Conservation (phyloP, 495 filamentous ascomycete species). For the Penicillium desertorum region DNA sequence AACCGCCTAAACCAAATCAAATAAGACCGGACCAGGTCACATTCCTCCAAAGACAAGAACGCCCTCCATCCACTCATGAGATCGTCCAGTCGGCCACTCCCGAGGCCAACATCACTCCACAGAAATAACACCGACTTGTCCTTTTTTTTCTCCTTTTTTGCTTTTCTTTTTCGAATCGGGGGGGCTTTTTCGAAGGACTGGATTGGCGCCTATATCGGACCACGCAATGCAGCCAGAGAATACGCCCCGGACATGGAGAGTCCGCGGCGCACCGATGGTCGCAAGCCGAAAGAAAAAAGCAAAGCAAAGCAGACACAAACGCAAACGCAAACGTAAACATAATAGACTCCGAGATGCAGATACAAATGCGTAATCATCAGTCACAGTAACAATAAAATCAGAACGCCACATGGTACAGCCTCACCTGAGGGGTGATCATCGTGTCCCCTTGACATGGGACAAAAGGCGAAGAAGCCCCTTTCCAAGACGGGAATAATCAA, state of each 20-base stretch:
- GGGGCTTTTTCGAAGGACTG: not conserved
- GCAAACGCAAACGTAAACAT: not conserved
- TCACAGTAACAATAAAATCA: slow-evolving; percentile 1
- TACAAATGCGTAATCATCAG: not conserved
- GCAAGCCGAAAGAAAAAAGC: not conserved
- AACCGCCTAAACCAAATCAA: not conserved
- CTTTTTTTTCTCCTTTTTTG: no score
- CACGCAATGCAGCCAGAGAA: not conserved
- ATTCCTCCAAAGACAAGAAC: not conserved
- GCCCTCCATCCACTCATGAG: slow-evolving; percentile 9
- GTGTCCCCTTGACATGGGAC: slow-evolving; percentile 7
- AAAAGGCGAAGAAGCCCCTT: not conserved
- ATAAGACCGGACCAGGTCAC: not conserved
- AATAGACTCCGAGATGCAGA: slow-evolving; percentile 12
- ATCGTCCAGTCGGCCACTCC: slow-evolving; percentile 6
- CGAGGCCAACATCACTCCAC: not conserved
- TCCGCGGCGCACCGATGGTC: not conserved
- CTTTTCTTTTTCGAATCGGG: no score
- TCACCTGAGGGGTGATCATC: slow-evolving; percentile 19
- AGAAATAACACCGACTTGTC: not conserved
- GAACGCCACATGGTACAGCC: slow-evolving; percentile 28
- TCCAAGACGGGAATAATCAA: not conserved
- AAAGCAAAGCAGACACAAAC: not conserved
- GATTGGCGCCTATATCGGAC: not conserved
- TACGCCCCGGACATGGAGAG: not conserved